Base-by-base conservation (phyloP, 495 filamentous ascomycete species). In the Xylaria acuta region DNA sequence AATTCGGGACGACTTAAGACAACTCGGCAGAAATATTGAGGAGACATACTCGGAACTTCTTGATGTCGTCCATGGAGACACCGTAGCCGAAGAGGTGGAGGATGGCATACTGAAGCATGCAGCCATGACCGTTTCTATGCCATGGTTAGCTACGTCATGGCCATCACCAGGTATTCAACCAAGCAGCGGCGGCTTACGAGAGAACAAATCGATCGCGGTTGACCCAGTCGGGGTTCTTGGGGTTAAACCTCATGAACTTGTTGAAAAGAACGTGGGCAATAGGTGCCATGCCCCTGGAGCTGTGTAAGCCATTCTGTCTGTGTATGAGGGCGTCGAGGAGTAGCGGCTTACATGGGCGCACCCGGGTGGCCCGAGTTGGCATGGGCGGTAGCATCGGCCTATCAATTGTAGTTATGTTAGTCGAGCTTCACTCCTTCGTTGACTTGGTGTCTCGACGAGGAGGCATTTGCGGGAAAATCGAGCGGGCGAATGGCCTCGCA, bases 181-280 rank as follows among this genome's bases (percentile, higher is more conserved):
- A 41, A 54, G n/a, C 14, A 11, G 20, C 6, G 40, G 49, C 14
- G 22, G 93, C 95, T 88, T 88, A 98, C 96, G 96, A 99, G 81
- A 99, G 93, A 58, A 99, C 93, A 81, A 99, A 99, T 84, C 96
- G 90, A 87, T 99, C 96, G 70, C 96, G 91, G 88, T 98, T 98
- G 75, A 92, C 79, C 95, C 94, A 99, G 72, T 95, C 88, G 68
- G 97, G 94, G 88, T 97, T 98, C 90, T 97, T 94, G 73, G 96
- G 96, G 91, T 99, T 99, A 89, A 98, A 99, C 79, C 84, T 96
- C 96, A 99, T 94, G 89, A 97, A 94, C 83, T 93, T 95, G 89
- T 97, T 97, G 87, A 94, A 99, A 75, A 99, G 92, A 79, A 99
- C 92, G 89, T 99, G 96, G 83, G 96, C 90, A 78, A 95, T 90